Percentiles rank a stretch among this genome's conserved stretches.
Evolutionary conservation across 371 early-diverging fungal species (phyloP).

Genomic region (Apophysomyces elegans): DNA sequence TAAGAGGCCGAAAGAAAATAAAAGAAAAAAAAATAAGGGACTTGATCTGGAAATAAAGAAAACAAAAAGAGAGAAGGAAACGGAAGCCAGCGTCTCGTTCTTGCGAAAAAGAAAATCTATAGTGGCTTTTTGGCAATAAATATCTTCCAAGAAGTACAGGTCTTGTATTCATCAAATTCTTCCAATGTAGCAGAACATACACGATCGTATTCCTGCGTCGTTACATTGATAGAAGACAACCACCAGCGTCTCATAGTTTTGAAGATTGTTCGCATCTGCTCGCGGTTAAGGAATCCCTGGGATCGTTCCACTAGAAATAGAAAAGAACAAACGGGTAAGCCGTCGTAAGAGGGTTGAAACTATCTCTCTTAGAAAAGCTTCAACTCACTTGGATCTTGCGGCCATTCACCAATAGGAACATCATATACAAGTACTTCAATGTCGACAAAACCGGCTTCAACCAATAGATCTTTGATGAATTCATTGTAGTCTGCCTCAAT

Average conservation of each 20-base stretch:
- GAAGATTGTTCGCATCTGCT: slow-evolving; percentile 45
- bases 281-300: slow-evolving; percentile 48
- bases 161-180: slow-evolving; percentile 36
- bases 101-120: not conserved
- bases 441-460: slow-evolving; percentile 38
- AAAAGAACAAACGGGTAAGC: not conserved
- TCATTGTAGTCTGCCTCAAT: slow-evolving; percentile 31
- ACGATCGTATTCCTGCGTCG: slow-evolving; percentile 26
- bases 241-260: slow-evolving; percentile 53
- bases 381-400: slow-evolving; percentile 36
- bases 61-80: not conserved
- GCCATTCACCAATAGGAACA: slow-evolving; percentile 58
- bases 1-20: not conserved
- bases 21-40: not conserved
- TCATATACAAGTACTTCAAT: slow-evolving; percentile 26
- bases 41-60: not conserved
- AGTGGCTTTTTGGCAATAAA: not conserved
- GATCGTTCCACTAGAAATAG: slow-evolving; percentile 36
- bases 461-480: slow-evolving; percentile 19
- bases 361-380: not conserved
- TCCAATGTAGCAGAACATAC: slow-evolving; percentile 32
- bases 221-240: slow-evolving; percentile 36
- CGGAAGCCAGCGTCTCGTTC: slow-evolving; percentile 6
- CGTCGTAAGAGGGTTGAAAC: not conserved
- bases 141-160: slow-evolving; percentile 27